Conservation (phyloP, 306 rosid species). For the Castanea sativa region DNA sequence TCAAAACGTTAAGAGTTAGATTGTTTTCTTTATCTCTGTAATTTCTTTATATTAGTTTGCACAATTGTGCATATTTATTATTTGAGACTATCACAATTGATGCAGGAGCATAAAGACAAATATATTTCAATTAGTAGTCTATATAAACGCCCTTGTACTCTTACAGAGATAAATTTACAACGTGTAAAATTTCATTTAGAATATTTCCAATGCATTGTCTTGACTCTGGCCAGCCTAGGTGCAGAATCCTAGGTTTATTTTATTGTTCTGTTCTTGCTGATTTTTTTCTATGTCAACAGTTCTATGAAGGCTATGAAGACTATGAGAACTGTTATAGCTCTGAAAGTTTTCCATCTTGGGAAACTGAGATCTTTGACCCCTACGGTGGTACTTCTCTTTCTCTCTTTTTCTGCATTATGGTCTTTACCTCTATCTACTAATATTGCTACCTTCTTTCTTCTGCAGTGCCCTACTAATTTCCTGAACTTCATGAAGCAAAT, state of each 20-base stretch:
- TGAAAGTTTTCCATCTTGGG: not conserved
- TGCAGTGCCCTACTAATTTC: not conserved
- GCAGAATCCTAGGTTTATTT: too few species aligned
- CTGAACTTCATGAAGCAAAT: not conserved
- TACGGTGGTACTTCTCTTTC: not conserved
- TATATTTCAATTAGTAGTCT: too few species aligned
- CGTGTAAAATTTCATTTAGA: too few species aligned
- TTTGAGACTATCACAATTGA: not conserved
- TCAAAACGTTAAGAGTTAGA: constrained; percentile 1
- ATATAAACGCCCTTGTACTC: too few species aligned
- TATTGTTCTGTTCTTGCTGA: too few species aligned
- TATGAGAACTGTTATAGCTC: not conserved
- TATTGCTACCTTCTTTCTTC: not conserved
- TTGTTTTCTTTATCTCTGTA: not conserved
- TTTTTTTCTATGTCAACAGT: not conserved
- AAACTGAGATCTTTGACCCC: not conserved
- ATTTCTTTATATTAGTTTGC: not conserved
- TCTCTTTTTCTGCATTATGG: not conserved
- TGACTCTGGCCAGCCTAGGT: too few species aligned
- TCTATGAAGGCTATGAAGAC: constrained; percentile 9
- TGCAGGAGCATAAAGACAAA: too few species aligned
- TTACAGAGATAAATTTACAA: too few species aligned
- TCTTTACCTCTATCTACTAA: not conserved
- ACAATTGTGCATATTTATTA: not conserved
- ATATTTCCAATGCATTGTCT: too few species aligned